Evolutionary conservation across 2,329 filamentous ascomycete genomes (phyloP).

Genomic region (Tympanopsis confertula): DNA sequence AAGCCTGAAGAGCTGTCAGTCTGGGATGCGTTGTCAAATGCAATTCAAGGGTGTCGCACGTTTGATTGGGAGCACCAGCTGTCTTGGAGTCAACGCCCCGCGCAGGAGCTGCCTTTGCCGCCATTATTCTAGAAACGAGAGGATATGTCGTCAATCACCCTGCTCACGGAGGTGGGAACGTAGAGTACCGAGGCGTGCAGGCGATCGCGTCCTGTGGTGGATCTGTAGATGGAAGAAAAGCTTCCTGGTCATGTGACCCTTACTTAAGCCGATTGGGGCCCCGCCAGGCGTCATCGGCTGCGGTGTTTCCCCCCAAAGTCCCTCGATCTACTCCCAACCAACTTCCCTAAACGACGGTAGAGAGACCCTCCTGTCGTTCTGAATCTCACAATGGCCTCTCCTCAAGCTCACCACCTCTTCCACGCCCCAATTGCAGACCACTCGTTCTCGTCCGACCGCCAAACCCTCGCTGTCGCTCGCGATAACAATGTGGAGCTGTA

Average conservation of each 20-base stretch:
- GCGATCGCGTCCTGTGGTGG: too few relatives aligned
- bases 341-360: constrained; percentile 82
- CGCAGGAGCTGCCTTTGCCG: not conserved
- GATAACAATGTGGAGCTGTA: constrained; percentile 89
- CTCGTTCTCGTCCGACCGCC: constrained; percentile 87
- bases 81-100: constrained; percentile 16
- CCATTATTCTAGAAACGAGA: too few relatives aligned
- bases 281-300: not conserved
- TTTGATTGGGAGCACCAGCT: constrained; percentile 54
- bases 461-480: constrained; percentile 79
- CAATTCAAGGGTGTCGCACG: constrained; percentile 28
- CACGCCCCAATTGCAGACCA: constrained; percentile 94
- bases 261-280: not conserved
- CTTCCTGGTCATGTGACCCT: not conserved
- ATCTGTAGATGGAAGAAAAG: too few relatives aligned
- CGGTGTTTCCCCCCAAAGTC: too few relatives aligned
- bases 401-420: constrained; percentile 94
- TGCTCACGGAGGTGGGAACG: too few relatives aligned
- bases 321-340: too few relatives aligned
- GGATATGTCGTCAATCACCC: too few relatives aligned
- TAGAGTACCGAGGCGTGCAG: too few relatives aligned
- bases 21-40: constrained; percentile 10
- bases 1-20: constrained; percentile 24
- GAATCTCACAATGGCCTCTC: constrained; percentile 56
- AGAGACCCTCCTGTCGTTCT: constrained; percentile 52